phyloP scores from a whole-genome alignment of 2,329 filamentous ascomycete genomes.

The Fusarium sp. region DNA sequence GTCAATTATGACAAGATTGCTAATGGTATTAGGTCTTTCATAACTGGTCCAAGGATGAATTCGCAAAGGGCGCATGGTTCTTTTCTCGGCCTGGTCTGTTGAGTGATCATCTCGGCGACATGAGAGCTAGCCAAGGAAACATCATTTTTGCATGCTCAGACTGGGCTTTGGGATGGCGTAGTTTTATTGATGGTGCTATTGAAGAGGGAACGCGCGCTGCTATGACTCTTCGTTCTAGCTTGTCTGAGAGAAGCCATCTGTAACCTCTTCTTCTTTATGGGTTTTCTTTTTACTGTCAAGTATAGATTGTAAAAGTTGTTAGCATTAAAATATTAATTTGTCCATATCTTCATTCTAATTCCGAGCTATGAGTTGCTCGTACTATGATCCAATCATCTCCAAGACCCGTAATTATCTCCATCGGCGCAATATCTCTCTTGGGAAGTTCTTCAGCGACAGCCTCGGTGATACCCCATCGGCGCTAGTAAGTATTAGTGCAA shows the following conservation, averaged over 20 bases:
- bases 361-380: not conserved
- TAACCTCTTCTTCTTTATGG: not conserved
- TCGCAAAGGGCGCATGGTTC: constrained; percentile 59
- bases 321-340: not conserved
- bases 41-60: constrained; percentile 62
- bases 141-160: constrained; percentile 61
- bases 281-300: too few species aligned
- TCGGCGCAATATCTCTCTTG: constrained; percentile 9
- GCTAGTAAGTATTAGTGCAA: not conserved
- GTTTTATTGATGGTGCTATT: constrained; percentile 63
- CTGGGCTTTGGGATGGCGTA: constrained; percentile 62
- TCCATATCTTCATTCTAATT: too few species aligned
- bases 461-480: constrained; percentile 17
- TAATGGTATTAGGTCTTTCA: constrained; percentile 54
- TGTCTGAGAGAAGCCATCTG: constrained; percentile 11
- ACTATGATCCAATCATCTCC: not conserved
- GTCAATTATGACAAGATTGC: not conserved
- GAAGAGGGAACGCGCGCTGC: constrained; percentile 55
- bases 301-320: not conserved
- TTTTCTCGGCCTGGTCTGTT: constrained; percentile 54
- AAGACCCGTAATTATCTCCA: constrained; percentile 11
- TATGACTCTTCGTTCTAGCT: constrained; percentile 13
- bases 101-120: constrained; percentile 53
- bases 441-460: constrained; percentile 20
- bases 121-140: constrained; percentile 57